A percentile compares a stretch with the other conserved stretches of the same genome.
Conservation (phyloP, 371 early-diverging fungal species). For the Chytridium lagenaria region DNA sequence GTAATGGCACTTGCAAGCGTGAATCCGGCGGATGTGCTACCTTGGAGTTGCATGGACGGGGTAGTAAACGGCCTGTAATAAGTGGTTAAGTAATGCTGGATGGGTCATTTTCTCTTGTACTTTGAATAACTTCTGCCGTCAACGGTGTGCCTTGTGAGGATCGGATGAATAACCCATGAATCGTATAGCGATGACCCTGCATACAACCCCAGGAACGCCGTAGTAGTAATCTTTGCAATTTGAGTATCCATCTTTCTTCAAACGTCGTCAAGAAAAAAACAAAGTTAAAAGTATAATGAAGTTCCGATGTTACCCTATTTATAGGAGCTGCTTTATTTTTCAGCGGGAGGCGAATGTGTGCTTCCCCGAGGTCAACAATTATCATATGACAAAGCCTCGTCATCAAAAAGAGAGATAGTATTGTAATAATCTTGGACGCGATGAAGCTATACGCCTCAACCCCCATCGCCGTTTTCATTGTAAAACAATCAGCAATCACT, state of each 20-base stretch:
- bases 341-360: no score
- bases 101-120: neutral
- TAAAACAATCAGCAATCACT: no score
- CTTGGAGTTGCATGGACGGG: neutral
- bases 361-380: no score
- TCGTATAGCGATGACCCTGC: neutral
- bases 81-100: neutral
- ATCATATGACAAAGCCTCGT: no score
- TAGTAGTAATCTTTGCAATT: neutral
- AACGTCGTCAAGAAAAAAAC: no score
- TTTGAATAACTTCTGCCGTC: constrained; percentile 5
- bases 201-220: neutral
- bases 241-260: neutral
- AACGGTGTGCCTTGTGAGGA: neutral
- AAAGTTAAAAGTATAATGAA: neutral
- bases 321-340: no score
- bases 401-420: no score
- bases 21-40: neutral
- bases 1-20: neutral
- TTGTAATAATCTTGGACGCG: no score
- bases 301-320: neutral
- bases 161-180: neutral
- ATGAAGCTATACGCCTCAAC: no score
- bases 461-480: no score
- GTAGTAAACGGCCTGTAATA: neutral